Conservation (phyloP, 2,329 filamentous ascomycete genomes). For the Pseudogymnoascus sp. region DNA sequence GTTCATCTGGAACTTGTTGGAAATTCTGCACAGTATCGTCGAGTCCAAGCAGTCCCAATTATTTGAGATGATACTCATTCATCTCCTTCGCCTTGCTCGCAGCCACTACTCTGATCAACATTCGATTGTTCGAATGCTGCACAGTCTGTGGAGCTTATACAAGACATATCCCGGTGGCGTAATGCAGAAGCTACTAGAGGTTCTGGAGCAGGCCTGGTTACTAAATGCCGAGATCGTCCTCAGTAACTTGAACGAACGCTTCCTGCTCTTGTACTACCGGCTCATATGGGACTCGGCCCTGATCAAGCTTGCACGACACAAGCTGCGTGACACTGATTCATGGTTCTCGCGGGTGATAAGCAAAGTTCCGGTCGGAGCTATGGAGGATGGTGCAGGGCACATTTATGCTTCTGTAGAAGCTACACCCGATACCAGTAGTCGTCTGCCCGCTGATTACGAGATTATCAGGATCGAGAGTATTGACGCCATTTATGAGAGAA, state of each 20-base stretch:
- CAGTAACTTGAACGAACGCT: constrained; percentile 13
- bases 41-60: constrained; percentile 11
- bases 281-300: constrained; percentile 19
- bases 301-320: constrained; percentile 10
- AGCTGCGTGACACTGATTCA: neutral
- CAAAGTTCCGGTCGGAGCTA: neutral
- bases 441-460: neutral
- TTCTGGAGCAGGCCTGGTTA: constrained; percentile 18
- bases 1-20: constrained; percentile 17
- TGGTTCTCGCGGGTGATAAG: neutral
- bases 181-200: neutral
- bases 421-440: neutral
- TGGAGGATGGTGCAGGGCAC: neutral
- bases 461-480: neutral
- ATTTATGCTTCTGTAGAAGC: neutral
- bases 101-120: neutral
- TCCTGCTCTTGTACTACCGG: constrained; percentile 17
- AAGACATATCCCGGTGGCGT: neutral
- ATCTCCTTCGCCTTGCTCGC: constrained; percentile 14
- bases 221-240: constrained; percentile 20
- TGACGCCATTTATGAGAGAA: neutral
- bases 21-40: constrained; percentile 15
- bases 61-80: constrained; percentile 15
- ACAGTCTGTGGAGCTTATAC: neutral
- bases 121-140: constrained; percentile 6